Percentiles rank a stretch among this genome's conserved stretches.
Evolutionary conservation across 2,329 filamentous ascomycete genomes (phyloP).

Genomic region (Clonostachys sp.): DNA sequence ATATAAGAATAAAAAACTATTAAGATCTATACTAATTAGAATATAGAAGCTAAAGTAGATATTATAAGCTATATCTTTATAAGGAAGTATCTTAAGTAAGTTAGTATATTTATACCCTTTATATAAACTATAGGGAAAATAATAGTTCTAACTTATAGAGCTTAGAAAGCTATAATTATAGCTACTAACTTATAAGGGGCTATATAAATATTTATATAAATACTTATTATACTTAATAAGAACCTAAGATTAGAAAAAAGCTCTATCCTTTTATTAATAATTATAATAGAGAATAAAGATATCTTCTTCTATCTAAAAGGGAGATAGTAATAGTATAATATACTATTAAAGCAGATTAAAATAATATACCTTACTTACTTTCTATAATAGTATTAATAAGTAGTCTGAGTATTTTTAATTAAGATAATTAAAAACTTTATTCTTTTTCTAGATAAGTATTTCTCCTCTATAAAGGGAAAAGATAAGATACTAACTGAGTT

Average conservation of each 20-base stretch:
- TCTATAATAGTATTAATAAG: neutral
- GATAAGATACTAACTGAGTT: too few relatives aligned
- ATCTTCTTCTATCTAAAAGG: neutral
- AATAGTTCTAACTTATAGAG: neutral
- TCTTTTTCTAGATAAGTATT: neutral
- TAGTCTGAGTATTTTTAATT: too few relatives aligned
- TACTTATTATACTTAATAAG: neutral
- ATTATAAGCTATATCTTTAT: too few relatives aligned
- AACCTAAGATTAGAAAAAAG: neutral
- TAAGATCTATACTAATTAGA: too few relatives aligned
- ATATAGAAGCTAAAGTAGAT: too few relatives aligned
- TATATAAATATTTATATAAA: conserved; percentile 2
- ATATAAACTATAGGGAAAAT: too few relatives aligned
- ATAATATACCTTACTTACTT: neutral
- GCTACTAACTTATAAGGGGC: neutral
- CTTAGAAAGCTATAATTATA: neutral
- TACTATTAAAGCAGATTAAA: neutral
- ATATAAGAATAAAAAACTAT: too few relatives aligned
- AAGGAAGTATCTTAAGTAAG: too few relatives aligned
- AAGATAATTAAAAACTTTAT: neutral
- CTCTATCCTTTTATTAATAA: conserved; percentile 2
- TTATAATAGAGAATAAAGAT: conserved; percentile 1
- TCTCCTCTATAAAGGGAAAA: neutral
- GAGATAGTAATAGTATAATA: too few relatives aligned
- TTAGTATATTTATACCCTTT: too few relatives aligned